Base-by-base conservation (phyloP, 306 rosid species). In the Sechiopsis laciniata region DNA sequence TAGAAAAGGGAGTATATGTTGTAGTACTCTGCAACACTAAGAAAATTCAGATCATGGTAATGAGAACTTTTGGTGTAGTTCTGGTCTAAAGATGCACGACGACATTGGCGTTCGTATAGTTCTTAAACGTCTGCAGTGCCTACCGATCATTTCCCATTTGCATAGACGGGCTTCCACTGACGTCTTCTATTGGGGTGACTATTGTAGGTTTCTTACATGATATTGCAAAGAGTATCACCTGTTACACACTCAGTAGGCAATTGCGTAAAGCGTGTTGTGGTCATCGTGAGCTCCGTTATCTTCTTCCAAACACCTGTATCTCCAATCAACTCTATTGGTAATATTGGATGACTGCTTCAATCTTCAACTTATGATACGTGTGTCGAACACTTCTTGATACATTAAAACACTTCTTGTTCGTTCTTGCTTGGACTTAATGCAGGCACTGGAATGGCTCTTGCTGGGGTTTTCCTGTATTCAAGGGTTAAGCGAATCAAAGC, bases 201-300 rank as follows among this genome's bases (percentile, higher is more conserved):
- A 58, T 72, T 82, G 86, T 86, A 95, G 99, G 99, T 95, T 79
- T 81, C 99, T 40, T 91, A 95, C 46, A 91, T 95, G 99, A 91
- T 95, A 83, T 82, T 95, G 85, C 82, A 83, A 78, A 88, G 95
- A 82, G 99, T 95, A 74, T 95, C 99, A 51, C 99, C 99, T 62
- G 97, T 95, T 70, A 89, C 96, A 13, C 99, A 89, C 82, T 95
- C 99, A 0, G 99, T 91, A 0, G 96, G 90, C 29, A 95, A 95
- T 71, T 91, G 97, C 77, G 86, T 91, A 82, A 95, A 95, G 87
- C 84, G 99, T 32, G 99, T 95, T 70, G 96, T 88, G 80, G 99
- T 95, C 70, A 89, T 95, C 1, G 91, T 88, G 72, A 95, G 99
- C 95, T 82, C 99, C 67, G 95, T 95, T 77, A 74, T 95, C 81